Evolutionary conservation across 495 filamentous ascomycete species (phyloP).

Genomic region (Penicillium parvum): DNA sequence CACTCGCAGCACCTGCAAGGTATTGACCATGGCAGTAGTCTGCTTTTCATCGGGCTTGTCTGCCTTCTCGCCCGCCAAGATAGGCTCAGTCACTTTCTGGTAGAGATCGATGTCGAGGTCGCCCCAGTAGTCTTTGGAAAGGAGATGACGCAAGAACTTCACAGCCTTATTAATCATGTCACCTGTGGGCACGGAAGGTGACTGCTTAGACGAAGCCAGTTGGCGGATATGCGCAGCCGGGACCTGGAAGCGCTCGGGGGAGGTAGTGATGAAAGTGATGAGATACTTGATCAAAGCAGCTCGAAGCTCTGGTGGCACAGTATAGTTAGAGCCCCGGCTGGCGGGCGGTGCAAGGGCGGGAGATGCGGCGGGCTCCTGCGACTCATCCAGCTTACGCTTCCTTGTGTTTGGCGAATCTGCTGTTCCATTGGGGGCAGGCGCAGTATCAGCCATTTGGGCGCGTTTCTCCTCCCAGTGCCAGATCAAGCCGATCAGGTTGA

Average conservation of each 20-base stretch:
- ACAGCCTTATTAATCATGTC: slow-evolving; percentile 86
- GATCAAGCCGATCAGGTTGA: slow-evolving; percentile 84
- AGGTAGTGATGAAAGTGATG: slow-evolving; percentile 84
- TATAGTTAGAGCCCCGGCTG: slow-evolving; percentile 58
- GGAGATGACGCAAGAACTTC: slow-evolving; percentile 73
- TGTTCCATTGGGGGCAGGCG: slow-evolving; percentile 38
- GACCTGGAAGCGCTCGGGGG: slow-evolving; percentile 77
- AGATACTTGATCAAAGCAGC: slow-evolving; percentile 85
- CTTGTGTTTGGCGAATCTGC: slow-evolving; percentile 67
- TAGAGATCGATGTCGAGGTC: slow-evolving; percentile 90
- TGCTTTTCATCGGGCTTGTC: slow-evolving; percentile 63
- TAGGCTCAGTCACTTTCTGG: slow-evolving; percentile 79
- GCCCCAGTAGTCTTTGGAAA: slow-evolving; percentile 85
- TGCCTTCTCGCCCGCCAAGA: slow-evolving; percentile 67
- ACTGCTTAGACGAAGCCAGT: slow-evolving; percentile 37
- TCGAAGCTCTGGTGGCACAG: slow-evolving; percentile 60
- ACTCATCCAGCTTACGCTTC: slow-evolving; percentile 71
- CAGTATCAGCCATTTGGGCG: slow-evolving; percentile 47
- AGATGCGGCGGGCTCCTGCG: slow-evolving; percentile 30
- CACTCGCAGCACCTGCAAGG: slow-evolving; percentile 82
- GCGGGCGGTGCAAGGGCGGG: slow-evolving; percentile 46
- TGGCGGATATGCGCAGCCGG: slow-evolving; percentile 64
- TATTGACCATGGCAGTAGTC: slow-evolving; percentile 82
- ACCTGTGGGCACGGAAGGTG: slow-evolving; percentile 49
- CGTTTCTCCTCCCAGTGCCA: slow-evolving; percentile 89